Percentiles rank a stretch among this genome's conserved stretches.
Conservation (phyloP, 2,329 filamentous ascomycete species). For the Diaporthe aspalathi region DNA sequence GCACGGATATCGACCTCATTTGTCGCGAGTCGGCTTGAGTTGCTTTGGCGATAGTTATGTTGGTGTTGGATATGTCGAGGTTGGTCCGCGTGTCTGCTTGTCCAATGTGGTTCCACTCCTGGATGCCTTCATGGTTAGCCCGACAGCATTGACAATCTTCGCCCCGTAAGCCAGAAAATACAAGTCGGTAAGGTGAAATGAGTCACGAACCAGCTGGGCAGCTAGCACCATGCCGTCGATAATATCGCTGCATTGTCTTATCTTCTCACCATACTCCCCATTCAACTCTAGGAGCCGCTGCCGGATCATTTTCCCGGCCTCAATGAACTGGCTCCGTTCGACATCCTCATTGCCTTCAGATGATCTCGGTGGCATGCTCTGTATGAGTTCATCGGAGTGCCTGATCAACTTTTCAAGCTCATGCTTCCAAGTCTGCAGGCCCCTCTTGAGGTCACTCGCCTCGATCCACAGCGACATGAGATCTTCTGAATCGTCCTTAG, state of each 20-base stretch:
- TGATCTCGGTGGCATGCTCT: too few relatives aligned
- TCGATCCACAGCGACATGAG: constrained; percentile 41
- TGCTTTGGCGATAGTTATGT: constrained; percentile 35
- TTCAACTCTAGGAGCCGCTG: constrained; percentile 36
- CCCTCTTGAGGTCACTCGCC: constrained; percentile 40
- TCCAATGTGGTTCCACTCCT: constrained; percentile 41
- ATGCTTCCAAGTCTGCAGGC: constrained; percentile 40
- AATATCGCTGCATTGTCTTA: constrained; percentile 37
- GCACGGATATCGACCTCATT: constrained; percentile 54
- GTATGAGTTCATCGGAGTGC: constrained; percentile 29
- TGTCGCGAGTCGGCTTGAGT: constrained; percentile 30
- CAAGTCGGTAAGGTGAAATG: not conserved
- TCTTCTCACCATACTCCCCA: constrained; percentile 39
- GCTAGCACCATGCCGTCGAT: constrained; percentile 40
- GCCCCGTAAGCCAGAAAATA: not conserved
- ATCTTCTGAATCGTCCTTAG: not conserved
- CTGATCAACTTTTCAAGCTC: constrained; percentile 42
- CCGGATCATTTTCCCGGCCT: constrained; percentile 33
- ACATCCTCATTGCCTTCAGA: not conserved
- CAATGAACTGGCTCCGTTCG: not conserved
- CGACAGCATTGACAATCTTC: not conserved
- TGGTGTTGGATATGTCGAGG: not conserved
- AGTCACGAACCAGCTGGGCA: constrained; percentile 38
- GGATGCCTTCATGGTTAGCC: not conserved
- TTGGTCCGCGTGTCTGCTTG: constrained; percentile 38